These are phyloP conservation scores for Porodaedalea pini DNA, from an alignment of 1,284 basidiomycete genomes.

Conservation along the genomic window DNA sequence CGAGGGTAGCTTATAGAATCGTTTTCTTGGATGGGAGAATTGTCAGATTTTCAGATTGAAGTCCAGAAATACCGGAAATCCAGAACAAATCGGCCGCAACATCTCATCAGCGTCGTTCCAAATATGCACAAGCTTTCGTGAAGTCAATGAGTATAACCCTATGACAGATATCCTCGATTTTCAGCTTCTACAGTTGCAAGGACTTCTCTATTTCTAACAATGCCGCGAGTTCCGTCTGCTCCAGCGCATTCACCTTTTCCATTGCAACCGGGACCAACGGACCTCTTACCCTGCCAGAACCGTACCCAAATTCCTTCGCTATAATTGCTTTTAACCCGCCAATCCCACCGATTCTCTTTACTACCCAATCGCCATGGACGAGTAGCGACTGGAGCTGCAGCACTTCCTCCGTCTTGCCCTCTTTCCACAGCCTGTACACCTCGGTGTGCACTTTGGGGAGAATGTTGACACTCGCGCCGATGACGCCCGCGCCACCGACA, in stretches of 20 bases:
- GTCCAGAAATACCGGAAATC: too few relatives aligned
- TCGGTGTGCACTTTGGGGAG: slow-evolving; percentile 69
- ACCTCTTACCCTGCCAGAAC: slow-evolving; percentile 51
- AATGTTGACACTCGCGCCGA: slow-evolving; percentile 75
- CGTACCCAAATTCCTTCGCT: slow-evolving; percentile 67
- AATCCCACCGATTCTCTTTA: slow-evolving; percentile 68
- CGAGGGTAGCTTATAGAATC: too few relatives aligned
- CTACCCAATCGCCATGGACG: slow-evolving; percentile 71
- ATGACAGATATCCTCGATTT: not conserved
- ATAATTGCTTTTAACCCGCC: slow-evolving; percentile 70
- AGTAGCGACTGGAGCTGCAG: slow-evolving; percentile 66
- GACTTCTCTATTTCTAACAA: slow-evolving; percentile 63
- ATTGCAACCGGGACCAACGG: slow-evolving; percentile 49
- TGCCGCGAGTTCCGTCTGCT: slow-evolving; percentile 46
- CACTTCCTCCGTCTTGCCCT: slow-evolving; percentile 62
- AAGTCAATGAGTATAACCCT: too few relatives aligned
- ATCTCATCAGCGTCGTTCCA: too few relatives aligned
- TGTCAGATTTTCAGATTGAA: too few relatives aligned
- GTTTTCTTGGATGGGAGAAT: too few relatives aligned
- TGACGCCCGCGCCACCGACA: slow-evolving; percentile 65
- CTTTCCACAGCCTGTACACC: slow-evolving; percentile 56
- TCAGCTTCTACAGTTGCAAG: slow-evolving; percentile 31
- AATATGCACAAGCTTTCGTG: not conserved
- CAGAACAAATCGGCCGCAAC: too few relatives aligned
- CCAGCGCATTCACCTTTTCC: slow-evolving; percentile 36